These are phyloP conservation scores for Chlamydomonas schloesseri DNA, from an alignment of 139 green algal species.

Conservation along the genomic window DNA sequence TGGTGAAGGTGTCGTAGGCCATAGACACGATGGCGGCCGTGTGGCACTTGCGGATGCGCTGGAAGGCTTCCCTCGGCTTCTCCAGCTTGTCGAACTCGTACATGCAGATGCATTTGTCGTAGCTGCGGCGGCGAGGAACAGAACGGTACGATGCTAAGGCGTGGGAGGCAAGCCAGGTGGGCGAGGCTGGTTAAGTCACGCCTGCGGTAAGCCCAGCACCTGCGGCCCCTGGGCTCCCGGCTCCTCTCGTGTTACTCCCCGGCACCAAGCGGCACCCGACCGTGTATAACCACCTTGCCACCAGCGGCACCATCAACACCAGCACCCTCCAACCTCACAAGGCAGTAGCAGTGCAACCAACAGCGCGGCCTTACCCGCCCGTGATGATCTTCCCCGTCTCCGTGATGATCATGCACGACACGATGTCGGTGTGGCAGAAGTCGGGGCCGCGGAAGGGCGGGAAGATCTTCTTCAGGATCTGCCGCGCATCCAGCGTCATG, in stretches of 20 bases:
- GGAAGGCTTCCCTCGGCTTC: slow-evolving; percentile 69
- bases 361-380: slow-evolving; percentile 58
- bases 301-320: too few species aligned
- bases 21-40: slow-evolving; percentile 69
- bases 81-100: slow-evolving; percentile 79
- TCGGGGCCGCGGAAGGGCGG: slow-evolving; percentile 62
- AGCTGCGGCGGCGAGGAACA: too few species aligned
- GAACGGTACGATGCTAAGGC: too few species aligned
- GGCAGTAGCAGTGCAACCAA: too few species aligned
- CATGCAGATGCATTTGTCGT: slow-evolving; percentile 75
- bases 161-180: too few species aligned
- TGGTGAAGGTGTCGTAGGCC: slow-evolving; percentile 66
- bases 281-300: too few species aligned
- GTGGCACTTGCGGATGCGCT: slow-evolving; percentile 67
- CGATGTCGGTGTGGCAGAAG: slow-evolving; percentile 73
- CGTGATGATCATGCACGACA: slow-evolving; percentile 77
- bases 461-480: slow-evolving; percentile 63
- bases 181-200: too few species aligned
- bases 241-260: too few species aligned
- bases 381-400: slow-evolving; percentile 76
- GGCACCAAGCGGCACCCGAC: too few species aligned
- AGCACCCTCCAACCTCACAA: neutral
- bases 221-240: too few species aligned
- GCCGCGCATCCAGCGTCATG: slow-evolving; percentile 44
- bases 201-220: too few species aligned